Percentiles rank a stretch among this genome's conserved stretches.
Conservation (phyloP, 495 filamentous ascomycete genomes). For the Tuber calosporum region DNA sequence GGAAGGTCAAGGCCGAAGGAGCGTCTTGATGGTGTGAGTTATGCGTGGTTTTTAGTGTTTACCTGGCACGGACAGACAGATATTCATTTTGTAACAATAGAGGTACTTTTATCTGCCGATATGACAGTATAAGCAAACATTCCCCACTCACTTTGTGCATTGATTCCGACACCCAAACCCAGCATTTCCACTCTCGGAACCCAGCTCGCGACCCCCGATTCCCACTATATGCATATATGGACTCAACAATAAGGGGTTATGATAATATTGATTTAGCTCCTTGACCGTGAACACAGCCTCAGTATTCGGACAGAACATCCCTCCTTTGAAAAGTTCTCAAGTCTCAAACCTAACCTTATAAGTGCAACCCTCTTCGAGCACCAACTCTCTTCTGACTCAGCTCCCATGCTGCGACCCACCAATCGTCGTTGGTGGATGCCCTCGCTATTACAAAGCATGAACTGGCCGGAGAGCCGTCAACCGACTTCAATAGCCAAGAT, state of each 20-base stretch:
- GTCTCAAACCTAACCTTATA: constrained; percentile 41
- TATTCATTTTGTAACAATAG: neutral
- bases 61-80: neutral
- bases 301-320: constrained; percentile 90
- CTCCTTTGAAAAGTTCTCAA: constrained; percentile 47
- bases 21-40: neutral
- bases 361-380: constrained; percentile 26
- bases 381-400: constrained; percentile 30
- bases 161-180: neutral
- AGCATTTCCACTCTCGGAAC: neutral
- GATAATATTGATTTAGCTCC: constrained; percentile 66
- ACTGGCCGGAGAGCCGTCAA: constrained; percentile 33
- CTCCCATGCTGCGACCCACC: constrained; percentile 70
- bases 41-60: neutral
- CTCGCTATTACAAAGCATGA: constrained; percentile 49
- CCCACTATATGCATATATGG: constrained; percentile 89
- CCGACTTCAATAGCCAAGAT: constrained; percentile 49
- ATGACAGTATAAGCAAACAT: neutral
- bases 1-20: constrained; percentile 42
- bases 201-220: constrained; percentile 63
- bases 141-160: neutral
- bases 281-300: constrained; percentile 73
- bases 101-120: neutral
- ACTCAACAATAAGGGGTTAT: constrained; percentile 82
- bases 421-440: constrained; percentile 73